phyloP scores from a whole-genome alignment of 331 rosid species.

The Pyracantha coccinea region DNA sequence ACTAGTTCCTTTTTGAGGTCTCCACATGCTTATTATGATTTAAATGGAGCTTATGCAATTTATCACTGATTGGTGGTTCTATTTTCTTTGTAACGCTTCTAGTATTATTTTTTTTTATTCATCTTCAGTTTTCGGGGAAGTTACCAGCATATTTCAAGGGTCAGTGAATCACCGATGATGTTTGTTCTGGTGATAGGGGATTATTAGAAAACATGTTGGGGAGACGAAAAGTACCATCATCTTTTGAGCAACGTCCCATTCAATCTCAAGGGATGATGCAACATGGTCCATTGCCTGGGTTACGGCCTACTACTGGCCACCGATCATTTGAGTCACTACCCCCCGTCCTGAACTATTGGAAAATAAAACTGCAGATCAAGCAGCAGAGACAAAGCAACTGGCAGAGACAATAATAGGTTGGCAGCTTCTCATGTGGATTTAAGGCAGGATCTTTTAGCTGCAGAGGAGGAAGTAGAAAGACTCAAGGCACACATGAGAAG shows the following conservation, averaged over 20 bases:
- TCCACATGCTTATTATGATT: not conserved
- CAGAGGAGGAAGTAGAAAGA: slow-evolving; percentile 54
- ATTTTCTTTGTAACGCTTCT: not conserved
- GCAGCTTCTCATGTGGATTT: slow-evolving; percentile 43
- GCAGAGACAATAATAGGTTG: slow-evolving; percentile 44
- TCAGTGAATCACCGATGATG: not conserved
- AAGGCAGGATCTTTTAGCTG: slow-evolving; percentile 53
- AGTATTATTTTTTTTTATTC: not conserved
- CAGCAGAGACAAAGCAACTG: slow-evolving; percentile 53
- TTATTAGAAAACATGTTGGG: slow-evolving; percentile 25
- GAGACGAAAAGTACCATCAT: slow-evolving; percentile 34
- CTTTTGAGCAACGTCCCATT: slow-evolving; percentile 27
- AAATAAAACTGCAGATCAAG: slow-evolving; percentile 49
- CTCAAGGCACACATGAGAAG: slow-evolving; percentile 69
- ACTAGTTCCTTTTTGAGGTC: not conserved
- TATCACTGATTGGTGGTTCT: not conserved
- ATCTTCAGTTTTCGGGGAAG: not conserved
- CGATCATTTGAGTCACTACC: slow-evolving; percentile 23
- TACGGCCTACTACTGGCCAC: slow-evolving; percentile 23
- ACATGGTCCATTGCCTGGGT: slow-evolving; percentile 46
- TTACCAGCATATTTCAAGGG: not conserved
- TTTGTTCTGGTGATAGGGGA: slow-evolving; percentile 10
- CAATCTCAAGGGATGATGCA: slow-evolving; percentile 49
- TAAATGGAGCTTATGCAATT: too few species aligned
- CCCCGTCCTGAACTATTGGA: slow-evolving; percentile 41